Evolutionary conservation across 225 moss, liverwort and hornwort genomes (phyloP).

Genomic region (Pseudoscleropodium purum): DNA sequence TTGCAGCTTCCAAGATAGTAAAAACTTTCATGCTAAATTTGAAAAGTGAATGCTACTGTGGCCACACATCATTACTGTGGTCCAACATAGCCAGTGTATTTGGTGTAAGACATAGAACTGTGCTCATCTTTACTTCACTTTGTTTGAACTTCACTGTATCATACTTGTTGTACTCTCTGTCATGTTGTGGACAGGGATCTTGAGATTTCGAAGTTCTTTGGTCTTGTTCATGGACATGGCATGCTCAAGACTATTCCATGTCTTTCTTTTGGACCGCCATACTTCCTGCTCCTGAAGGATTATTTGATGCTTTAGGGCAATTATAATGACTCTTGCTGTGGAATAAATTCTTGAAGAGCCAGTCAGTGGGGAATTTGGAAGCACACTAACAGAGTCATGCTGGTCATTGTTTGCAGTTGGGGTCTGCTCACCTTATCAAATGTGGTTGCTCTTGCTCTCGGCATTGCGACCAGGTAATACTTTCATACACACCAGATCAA

Average conservation of each 20-base stretch:
- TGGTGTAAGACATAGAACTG: not conserved
- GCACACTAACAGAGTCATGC: not conserved
- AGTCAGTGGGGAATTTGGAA: not conserved
- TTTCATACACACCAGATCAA: not conserved
- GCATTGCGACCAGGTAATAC: conserved; percentile 26
- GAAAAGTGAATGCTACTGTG: not conserved
- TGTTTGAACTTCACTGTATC: not conserved
- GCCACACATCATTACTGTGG: not conserved
- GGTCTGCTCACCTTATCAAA: conserved; percentile 10
- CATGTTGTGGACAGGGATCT: not conserved
- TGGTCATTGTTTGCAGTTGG: conserved; percentile 20
- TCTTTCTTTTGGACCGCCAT: not conserved
- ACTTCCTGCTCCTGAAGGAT: not conserved
- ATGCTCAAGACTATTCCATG: not conserved
- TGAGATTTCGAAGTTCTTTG: not conserved
- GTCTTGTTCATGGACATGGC: not conserved
- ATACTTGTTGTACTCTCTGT: not conserved
- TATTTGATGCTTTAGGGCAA: not conserved
- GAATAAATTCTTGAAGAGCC: not conserved
- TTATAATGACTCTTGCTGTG: not conserved
- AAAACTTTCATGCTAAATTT: not conserved
- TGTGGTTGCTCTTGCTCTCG: conserved; percentile 23
- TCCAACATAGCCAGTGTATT: not conserved
- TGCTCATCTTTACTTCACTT: not conserved
- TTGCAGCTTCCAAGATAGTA: not conserved